Conservation (phyloP, 2,329 filamentous ascomycete genomes). For the Pseudocercospora ulei region DNA sequence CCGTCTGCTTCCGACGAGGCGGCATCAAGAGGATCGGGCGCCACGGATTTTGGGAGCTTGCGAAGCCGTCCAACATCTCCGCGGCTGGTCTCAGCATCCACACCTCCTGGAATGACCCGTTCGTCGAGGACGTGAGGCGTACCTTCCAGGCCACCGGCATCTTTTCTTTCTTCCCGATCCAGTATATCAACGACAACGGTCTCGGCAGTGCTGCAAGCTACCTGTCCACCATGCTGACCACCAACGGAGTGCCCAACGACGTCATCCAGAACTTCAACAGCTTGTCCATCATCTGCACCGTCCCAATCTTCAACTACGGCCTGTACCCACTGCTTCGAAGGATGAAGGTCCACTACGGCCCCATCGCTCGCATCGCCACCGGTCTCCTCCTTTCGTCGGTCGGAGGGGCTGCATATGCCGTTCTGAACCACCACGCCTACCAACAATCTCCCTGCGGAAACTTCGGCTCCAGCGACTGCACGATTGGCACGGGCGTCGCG, state of each 20-base stretch:
- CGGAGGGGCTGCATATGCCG: slow-evolving; percentile 35
- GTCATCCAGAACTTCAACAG: slow-evolving; percentile 42
- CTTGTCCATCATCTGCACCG: slow-evolving; percentile 39
- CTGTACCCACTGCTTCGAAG: slow-evolving; percentile 40
- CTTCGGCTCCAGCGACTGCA: slow-evolving; percentile 35
- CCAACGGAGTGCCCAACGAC: slow-evolving; percentile 39
- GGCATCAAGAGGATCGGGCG: slow-evolving; percentile 18
- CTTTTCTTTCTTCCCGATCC: slow-evolving; percentile 47
- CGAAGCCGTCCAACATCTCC: slow-evolving; percentile 27
- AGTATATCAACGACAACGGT: slow-evolving; percentile 34
- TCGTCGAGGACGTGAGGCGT: slow-evolving; percentile 61
- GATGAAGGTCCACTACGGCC: slow-evolving; percentile 37
- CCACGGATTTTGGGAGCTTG: slow-evolving; percentile 27
- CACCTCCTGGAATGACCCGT: slow-evolving; percentile 54
- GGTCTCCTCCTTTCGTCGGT: slow-evolving; percentile 45
- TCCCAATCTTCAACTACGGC: slow-evolving; percentile 39
- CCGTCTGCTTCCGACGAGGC: slow-evolving; percentile 18
- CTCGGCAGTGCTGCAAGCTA: slow-evolving; percentile 24
- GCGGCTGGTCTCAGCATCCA: slow-evolving; percentile 20
- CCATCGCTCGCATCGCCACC: slow-evolving; percentile 44
- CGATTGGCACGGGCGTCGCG: slow-evolving; percentile 29
- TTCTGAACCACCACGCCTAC: slow-evolving; percentile 43
- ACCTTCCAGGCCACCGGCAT: slow-evolving; percentile 46
- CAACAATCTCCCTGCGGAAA: slow-evolving; percentile 40
- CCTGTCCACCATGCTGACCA: slow-evolving; percentile 27